Conservation (phyloP, 2,329 filamentous ascomycete species). For the Aureobasidium sp. region DNA sequence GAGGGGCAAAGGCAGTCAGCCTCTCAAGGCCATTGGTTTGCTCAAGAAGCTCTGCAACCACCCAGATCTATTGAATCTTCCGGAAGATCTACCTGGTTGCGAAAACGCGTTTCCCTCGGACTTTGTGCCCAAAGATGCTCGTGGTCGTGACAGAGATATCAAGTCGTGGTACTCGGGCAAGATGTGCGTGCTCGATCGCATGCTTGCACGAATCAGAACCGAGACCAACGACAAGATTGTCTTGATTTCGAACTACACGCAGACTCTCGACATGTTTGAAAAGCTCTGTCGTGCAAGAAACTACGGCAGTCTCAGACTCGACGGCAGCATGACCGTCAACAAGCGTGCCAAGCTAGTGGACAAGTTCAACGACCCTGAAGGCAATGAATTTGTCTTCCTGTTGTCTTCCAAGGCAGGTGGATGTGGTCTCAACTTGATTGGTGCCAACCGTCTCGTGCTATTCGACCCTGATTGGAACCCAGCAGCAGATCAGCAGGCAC, state of each 20-base stretch:
- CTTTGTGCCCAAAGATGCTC: constrained; percentile 77
- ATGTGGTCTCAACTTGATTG: constrained; percentile 92
- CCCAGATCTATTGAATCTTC: constrained; percentile 80
- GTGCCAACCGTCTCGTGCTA: constrained; percentile 86
- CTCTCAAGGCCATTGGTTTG: constrained; percentile 91
- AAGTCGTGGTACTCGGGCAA: constrained; percentile 97
- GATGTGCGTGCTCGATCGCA: constrained; percentile 90
- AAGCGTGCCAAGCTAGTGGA: constrained; percentile 97
- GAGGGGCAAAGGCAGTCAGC: constrained; percentile 89
- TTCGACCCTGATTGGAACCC: constrained; percentile 97
- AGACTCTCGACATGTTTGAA: constrained; percentile 91
- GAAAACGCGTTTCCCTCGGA: constrained; percentile 77
- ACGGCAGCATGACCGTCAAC: constrained; percentile 95
- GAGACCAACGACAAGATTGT: constrained; percentile 99
- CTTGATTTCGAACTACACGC: constrained; percentile 96
- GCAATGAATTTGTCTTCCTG: constrained; percentile 88
- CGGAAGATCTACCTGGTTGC: constrained; percentile 77
- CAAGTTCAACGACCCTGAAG: constrained; percentile 91
- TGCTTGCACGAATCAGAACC: constrained; percentile 89
- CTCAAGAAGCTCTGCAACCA: constrained; percentile 99
- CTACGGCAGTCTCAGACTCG: constrained; percentile 82
- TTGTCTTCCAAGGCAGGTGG: constrained; percentile 94
- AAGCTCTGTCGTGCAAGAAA: constrained; percentile 75
- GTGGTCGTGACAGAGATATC: constrained; percentile 84
- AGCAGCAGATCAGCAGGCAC: constrained; percentile 90